phyloP scores from a whole-genome alignment of 139 green algal species.

The Closterium sp. region DNA sequence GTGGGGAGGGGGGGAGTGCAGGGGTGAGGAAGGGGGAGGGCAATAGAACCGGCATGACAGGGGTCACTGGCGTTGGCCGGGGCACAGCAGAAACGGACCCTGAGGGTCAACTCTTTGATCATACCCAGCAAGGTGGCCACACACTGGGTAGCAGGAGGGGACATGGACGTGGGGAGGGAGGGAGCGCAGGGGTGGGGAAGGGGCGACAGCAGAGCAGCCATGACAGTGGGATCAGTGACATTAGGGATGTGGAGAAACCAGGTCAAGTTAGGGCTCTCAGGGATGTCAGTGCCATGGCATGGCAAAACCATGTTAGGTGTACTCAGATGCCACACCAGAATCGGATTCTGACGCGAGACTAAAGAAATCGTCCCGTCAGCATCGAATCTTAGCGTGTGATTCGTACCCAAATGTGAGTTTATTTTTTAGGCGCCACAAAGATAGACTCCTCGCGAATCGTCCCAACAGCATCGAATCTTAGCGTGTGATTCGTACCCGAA shows the following conservation, averaged over 20 bases:
- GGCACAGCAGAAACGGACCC: conserved; percentile 42
- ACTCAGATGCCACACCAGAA: background rate
- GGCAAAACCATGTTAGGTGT: background rate
- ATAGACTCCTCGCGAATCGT: too few relatives aligned
- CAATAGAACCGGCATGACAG: conserved; percentile 23
- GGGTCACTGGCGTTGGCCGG: conserved; percentile 42
- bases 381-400: too few relatives aligned
- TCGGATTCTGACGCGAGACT: too few relatives aligned
- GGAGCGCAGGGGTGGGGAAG: too few relatives aligned
- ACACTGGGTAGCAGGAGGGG: conserved; percentile 11
- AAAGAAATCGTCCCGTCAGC: too few relatives aligned
- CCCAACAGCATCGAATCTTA: too few relatives aligned
- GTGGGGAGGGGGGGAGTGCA: background rate
- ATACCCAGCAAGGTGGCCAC: conserved; percentile 38
- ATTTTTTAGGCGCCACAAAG: too few relatives aligned
- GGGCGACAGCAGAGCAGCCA: conserved; percentile 28
- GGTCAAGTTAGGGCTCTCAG: too few relatives aligned
- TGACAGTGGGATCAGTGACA: too few relatives aligned
- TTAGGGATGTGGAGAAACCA: too few relatives aligned
- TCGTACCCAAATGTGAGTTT: too few relatives aligned
- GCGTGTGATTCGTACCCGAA: conserved; percentile 22
- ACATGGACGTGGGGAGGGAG: background rate
- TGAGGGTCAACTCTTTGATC: conserved; percentile 35
- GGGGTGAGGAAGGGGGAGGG: background rate
- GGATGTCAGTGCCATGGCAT: too few relatives aligned